Evolutionary conservation across 768 basidiomycete genomes (phyloP).

Genomic region (Mycena albidolilacea): DNA sequence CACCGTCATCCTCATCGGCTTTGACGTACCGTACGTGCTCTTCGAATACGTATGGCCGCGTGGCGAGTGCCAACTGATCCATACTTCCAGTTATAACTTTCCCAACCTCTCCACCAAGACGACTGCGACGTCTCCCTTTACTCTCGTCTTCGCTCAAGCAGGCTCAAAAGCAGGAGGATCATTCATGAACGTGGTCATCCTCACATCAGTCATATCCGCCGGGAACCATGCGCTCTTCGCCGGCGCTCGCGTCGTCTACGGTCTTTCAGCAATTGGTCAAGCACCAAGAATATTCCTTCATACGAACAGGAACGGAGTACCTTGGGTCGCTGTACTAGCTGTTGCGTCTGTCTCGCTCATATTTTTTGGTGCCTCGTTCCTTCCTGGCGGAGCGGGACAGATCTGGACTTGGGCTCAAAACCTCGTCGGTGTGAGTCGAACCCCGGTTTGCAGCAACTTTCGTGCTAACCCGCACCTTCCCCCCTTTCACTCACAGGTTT

Average conservation of each 20-base stretch:
- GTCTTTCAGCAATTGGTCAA: constrained; percentile 42
- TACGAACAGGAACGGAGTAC: constrained; percentile 25
- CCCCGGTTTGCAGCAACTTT: not conserved
- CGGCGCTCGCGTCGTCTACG: constrained; percentile 86
- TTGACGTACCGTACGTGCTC: constrained; percentile 61
- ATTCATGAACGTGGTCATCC: constrained; percentile 89
- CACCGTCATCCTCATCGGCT: constrained; percentile 83
- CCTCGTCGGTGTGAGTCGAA: constrained; percentile 28
- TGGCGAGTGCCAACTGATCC: constrained; percentile 43
- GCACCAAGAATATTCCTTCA: constrained; percentile 13
- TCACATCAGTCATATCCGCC: constrained; percentile 88
- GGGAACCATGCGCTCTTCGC: constrained; percentile 91
- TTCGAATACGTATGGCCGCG: constrained; percentile 43
- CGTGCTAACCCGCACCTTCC: constrained; percentile 8
- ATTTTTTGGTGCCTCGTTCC: constrained; percentile 24
- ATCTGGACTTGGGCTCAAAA: constrained; percentile 29
- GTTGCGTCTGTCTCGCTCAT: constrained; percentile 1
- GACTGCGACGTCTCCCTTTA: constrained; percentile 89
- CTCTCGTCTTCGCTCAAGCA: constrained; percentile 83
- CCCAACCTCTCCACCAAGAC: constrained; percentile 79
- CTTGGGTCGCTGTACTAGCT: constrained; percentile 8
- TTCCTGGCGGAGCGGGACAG: constrained; percentile 28
- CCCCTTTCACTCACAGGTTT: constrained; percentile 12
- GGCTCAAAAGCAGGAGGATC: constrained; percentile 83
- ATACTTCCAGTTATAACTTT: constrained; percentile 74